Conservation (phyloP, 164 flowering plant genomes). For the Magnolia sinica region DNA sequence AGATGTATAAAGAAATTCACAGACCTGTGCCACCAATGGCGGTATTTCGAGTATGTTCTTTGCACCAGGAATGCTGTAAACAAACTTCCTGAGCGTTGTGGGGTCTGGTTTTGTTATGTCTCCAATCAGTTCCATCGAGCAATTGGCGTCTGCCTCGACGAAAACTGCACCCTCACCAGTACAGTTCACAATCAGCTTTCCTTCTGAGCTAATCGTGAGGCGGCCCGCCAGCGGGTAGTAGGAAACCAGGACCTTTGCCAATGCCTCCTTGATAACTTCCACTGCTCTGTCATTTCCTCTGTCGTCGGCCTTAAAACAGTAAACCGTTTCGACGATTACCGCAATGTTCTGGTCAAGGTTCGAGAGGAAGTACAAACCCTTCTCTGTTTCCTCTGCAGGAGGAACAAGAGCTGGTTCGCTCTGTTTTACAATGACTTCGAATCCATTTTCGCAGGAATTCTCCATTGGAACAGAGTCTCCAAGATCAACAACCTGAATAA, state of each 20-base stretch:
- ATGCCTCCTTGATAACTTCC: conserved; percentile 53
- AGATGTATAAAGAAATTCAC: not conserved
- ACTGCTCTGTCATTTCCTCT: conserved; percentile 52
- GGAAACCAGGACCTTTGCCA: conserved; percentile 70
- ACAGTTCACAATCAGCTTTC: conserved; percentile 76
- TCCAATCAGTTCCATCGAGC: conserved; percentile 50
- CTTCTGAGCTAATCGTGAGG: conserved; percentile 60
- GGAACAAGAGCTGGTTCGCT: conserved; percentile 43
- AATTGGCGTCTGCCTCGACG: conserved; percentile 77
- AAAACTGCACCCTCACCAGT: conserved; percentile 80
- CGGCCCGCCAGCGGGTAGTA: conserved; percentile 79
- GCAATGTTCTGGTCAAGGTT: conserved; percentile 73
- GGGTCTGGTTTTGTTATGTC: conserved; percentile 79
- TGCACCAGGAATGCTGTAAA: conserved; percentile 72
- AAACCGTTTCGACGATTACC: conserved; percentile 54
- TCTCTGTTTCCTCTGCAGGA: conserved; percentile 50
- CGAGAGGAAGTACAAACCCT: conserved; percentile 52
- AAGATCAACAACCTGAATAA: conserved; percentile 15
- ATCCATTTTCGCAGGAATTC: conserved; percentile 13
- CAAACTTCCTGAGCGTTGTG: conserved; percentile 66
- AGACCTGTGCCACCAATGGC: conserved; percentile 72
- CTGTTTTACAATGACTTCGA: conserved; percentile 28
- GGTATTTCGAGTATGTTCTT: conserved; percentile 71
- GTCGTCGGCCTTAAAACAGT: conserved; percentile 49
- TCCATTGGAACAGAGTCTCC: conserved; percentile 17